Base-by-base conservation (phyloP, 495 filamentous ascomycete genomes). In the Pseudotulostoma volvatum region DNA sequence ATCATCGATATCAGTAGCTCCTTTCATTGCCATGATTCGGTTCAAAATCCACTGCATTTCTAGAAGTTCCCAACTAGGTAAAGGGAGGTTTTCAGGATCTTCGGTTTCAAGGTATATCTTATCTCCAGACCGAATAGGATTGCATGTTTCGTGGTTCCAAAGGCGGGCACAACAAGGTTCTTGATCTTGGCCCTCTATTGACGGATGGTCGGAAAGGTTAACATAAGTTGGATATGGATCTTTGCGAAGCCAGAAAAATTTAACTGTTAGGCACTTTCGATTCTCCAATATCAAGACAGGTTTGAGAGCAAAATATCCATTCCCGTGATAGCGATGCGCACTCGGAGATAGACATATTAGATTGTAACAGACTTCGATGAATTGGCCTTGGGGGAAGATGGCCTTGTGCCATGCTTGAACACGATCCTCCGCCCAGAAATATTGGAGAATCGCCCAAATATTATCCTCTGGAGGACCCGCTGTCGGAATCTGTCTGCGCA, bases 1-100 rank as follows among this genome's bases (percentile, higher is more conserved):
- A 48, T 51, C 8, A 44, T 58, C 18, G 44, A 56, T 30, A 55
- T 46, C 41, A 55, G 55, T 48, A 51, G 55, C 15, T 48, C 51
- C 8, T 37, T 43, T 19, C 45, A 38, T 14, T 47, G 41, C 31
- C 36, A 51, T 37, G 4, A 19, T 19, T 13, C 34, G 9, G 9
- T 36, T 16, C 4, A 36, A 4, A 18, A 36, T 19, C 34, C 34
- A 36, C 34, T 36, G 34, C 34, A 36, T 36, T 19, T 36, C 34
- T 3, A 36, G 15, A 4, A 36, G 18, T 4, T 18, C 7, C 7
- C 9, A 18, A 9, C 23, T 15, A 4, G 34, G 34, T 19, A 36
- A 13, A 13, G 34, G 34, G 15, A 8, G 17, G 4, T 4, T 36
- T 9, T 4, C 17, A 4, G 34, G 34, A 36, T 36, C 15, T 9